Percentiles rank a stretch among this genome's conserved stretches.
phyloP scores from a whole-genome alignment of 108 stramenopile genomes.

The Bacterosira constricta region DNA sequence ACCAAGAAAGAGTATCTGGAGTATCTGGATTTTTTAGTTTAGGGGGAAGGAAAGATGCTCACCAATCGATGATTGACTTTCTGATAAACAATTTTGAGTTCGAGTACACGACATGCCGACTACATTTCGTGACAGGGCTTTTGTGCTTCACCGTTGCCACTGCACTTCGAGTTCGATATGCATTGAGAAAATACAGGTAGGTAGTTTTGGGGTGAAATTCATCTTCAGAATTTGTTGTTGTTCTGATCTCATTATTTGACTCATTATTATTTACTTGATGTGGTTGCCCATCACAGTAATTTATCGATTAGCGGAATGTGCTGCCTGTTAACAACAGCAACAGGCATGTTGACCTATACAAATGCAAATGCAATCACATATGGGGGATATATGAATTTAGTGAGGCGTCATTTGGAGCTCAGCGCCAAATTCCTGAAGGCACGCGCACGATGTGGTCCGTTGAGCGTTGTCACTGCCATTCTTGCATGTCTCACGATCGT shows the following conservation, averaged over 20 bases:
- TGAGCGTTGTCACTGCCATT: conserved; percentile 41
- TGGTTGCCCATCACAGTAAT: neutral
- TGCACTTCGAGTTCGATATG: conserved; percentile 44
- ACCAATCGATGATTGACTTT: conserved; percentile 42
- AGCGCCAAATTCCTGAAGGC: conserved; percentile 24
- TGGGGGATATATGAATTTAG: conserved; percentile 37
- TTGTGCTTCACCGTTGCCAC: conserved; percentile 43
- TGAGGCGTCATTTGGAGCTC: conserved; percentile 28
- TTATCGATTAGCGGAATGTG: conserved; percentile 50
- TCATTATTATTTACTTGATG: too few relatives aligned
- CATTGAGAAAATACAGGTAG: conserved; percentile 44
- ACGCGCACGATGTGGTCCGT: conserved; percentile 21
- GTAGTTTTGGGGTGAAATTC: neutral
- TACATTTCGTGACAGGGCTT: conserved; percentile 43
- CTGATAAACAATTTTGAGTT: conserved; percentile 45
- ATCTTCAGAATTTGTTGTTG: too few relatives aligned
- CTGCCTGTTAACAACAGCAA: conserved; percentile 38
- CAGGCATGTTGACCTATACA: conserved; percentile 38
- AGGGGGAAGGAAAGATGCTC: conserved; percentile 15
- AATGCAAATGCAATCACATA: conserved; percentile 46
- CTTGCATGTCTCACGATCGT: conserved; percentile 23
- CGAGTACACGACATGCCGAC: conserved; percentile 40
- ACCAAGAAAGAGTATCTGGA: conserved; percentile 24
- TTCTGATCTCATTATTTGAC: too few relatives aligned
- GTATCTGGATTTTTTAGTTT: conserved; percentile 28